These are phyloP conservation scores for Mycogone perniciosa DNA, from an alignment of 2,329 filamentous ascomycete species.

Conservation along the genomic window DNA sequence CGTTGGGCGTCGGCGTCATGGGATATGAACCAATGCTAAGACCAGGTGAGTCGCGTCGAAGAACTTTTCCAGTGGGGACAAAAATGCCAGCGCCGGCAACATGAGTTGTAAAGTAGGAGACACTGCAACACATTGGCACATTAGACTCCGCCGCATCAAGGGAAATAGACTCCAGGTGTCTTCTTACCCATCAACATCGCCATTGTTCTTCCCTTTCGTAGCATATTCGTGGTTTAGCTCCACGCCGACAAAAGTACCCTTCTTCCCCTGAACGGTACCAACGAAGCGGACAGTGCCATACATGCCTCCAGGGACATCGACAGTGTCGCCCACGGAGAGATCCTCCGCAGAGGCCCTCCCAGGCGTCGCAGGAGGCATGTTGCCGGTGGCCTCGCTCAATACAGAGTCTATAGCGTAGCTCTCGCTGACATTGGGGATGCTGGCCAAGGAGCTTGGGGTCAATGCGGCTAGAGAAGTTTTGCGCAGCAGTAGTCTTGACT, in stretches of 20 bases:
- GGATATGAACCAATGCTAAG: slow-evolving; percentile 50
- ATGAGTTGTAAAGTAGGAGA: slow-evolving; percentile 75
- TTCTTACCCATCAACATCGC: slow-evolving; percentile 85
- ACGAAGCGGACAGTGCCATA: slow-evolving; percentile 83
- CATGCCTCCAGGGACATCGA: slow-evolving; percentile 94
- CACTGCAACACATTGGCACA: slow-evolving; percentile 30
- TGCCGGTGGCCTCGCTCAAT: slow-evolving; percentile 27
- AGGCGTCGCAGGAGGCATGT: slow-evolving; percentile 47
- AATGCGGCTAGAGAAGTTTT: slow-evolving; percentile 68
- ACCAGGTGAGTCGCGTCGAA: slow-evolving; percentile 55
- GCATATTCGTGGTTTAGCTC: slow-evolving; percentile 80
- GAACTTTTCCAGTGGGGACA: slow-evolving; percentile 75
- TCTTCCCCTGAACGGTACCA: slow-evolving; percentile 80
- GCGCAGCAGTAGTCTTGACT: slow-evolving; percentile 52
- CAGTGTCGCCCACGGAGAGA: slow-evolving; percentile 70
- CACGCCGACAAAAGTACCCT: slow-evolving; percentile 85
- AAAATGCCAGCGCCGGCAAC: slow-evolving; percentile 86
- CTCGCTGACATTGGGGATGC: slow-evolving; percentile 60
- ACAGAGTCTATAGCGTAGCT: slow-evolving; percentile 56
- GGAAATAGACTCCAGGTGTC: slow-evolving; percentile 3
- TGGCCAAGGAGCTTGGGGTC: slow-evolving; percentile 55
- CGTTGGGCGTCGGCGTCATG: slow-evolving; percentile 63
- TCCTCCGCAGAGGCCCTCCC: slow-evolving; percentile 43
- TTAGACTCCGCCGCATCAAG: slow-evolving; percentile 12
- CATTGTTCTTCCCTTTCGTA: slow-evolving; percentile 83